These are phyloP conservation scores for Penicillium steckii DNA, from an alignment of 495 filamentous ascomycete genomes.

Conservation along the genomic window DNA sequence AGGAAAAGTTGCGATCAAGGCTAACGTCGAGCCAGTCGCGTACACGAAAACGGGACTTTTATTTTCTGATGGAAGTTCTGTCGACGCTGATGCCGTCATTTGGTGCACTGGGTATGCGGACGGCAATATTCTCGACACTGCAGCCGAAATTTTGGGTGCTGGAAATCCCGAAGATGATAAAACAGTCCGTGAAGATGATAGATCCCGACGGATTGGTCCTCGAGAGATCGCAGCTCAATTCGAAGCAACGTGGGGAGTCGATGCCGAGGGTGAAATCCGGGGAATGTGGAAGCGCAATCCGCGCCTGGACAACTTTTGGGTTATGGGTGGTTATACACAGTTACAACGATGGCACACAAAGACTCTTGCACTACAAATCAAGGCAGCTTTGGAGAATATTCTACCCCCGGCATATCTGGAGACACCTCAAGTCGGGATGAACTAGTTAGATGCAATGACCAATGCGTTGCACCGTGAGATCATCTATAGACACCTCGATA, in stretches of 20 bases:
- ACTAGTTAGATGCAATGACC: neutral
- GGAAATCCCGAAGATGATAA: neutral
- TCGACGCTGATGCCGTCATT: conserved; percentile 36
- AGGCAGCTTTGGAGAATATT: conserved; percentile 25
- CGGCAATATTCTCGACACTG: conserved; percentile 20
- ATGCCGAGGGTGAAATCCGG: conserved; percentile 38
- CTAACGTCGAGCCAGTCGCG: conserved; percentile 21
- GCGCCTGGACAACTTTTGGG: conserved; percentile 34
- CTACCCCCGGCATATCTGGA: conserved; percentile 22
- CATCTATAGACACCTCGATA: too few relatives aligned
- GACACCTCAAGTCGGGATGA: neutral
- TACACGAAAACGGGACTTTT: conserved; percentile 31
- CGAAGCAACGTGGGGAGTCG: conserved; percentile 37
- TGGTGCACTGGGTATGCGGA: conserved; percentile 39
- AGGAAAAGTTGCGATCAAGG: conserved; percentile 29
- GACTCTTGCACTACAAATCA: conserved; percentile 36
- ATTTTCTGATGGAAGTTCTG: conserved; percentile 33
- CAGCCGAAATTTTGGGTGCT: conserved; percentile 25
- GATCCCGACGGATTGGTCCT: conserved; percentile 12
- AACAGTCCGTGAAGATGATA: neutral
- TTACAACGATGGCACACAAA: conserved; percentile 33
- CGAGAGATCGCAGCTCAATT: conserved; percentile 28
- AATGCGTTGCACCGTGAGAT: too few relatives aligned
- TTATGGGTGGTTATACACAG: conserved; percentile 35
- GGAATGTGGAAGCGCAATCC: conserved; percentile 35